These are phyloP conservation scores for Candida schatavii DNA, from an alignment of 805 yeast genomes.

Conservation along the genomic window DNA sequence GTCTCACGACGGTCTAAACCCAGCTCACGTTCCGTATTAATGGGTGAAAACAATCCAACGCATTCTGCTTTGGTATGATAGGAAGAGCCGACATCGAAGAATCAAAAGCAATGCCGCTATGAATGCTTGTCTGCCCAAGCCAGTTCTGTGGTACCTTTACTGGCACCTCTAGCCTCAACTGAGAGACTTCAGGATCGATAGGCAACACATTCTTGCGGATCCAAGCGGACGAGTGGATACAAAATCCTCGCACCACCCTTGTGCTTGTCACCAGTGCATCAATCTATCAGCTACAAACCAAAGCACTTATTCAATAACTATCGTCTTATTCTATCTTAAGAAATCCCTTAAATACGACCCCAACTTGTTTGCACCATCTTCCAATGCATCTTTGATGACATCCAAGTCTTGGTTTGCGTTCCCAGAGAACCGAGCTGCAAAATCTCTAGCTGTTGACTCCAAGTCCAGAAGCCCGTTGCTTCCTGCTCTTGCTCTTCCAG, in stretches of 20 bases:
- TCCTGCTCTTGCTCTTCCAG: conserved; percentile 23
- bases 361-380: conserved; percentile 88
- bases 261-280: no score
- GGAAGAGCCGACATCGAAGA: conserved; percentile 51
- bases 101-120: conserved; percentile 47
- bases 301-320: no score
- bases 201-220: conserved; percentile 50
- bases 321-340: conserved; percentile 42
- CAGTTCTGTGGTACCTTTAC: conserved; percentile 43
- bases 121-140: conserved; percentile 51
- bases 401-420: conserved; percentile 88
- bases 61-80: conserved; percentile 49
- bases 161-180: conserved; percentile 48
- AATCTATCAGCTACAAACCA: no score
- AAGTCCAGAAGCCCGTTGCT: conserved; percentile 39
- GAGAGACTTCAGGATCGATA: conserved; percentile 48
- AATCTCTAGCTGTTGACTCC: conserved; percentile 57
- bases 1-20: conserved; percentile 46
- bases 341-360: conserved; percentile 86
- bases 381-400: conserved; percentile 85
- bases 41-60: conserved; percentile 49
- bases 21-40: conserved; percentile 45
- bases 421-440: conserved; percentile 66
- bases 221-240: no score
- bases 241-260: no score